Evolutionary conservation across 768 basidiomycete genomes (phyloP), one percentile per base, ranked within the genome.

Genomic region (Punctularia strigosozonata): DNA sequence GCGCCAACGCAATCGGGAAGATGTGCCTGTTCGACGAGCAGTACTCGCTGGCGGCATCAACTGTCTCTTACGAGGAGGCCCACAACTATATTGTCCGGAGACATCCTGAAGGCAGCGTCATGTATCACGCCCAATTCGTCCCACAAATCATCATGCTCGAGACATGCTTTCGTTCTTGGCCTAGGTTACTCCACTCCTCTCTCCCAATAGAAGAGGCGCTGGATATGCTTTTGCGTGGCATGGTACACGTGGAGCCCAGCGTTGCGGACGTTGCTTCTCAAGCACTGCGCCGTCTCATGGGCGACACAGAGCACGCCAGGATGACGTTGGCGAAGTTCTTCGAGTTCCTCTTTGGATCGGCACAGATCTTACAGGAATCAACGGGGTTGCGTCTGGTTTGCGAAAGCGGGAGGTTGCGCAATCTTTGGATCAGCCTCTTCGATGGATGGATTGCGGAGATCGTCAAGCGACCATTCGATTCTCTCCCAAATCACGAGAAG

Each of bases 1-100:
- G 78, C 50, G 71, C 71, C 50, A 73, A 76, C 40, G 54, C 68
- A 4, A 73, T 87, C 5, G 84, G 83, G 2, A 60, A 66, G 25
- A 84, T 92, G 78, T 77, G 80, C 13, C 64, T 92, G 22, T 79
- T 89, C 40, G 90, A 95, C 42, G 83, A 91, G 6, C 81, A 87
- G 47, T 88, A 81, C 80, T 69, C 75, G 15, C n/a, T n/a, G n/a
- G 33, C 10, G 0, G 64, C 71, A 37, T 65, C 73, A 15, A 71
- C 68, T 45, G 65, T 69, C 2, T 54, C 72, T 0, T 73, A 77
- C 51, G 78, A 89, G 46, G 84, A 91, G 50, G 63, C 75, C 2
- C 75, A 78, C 47, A 80, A 73, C 47, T 71, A 68, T 36, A 57
- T 80, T 36, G 67, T 84, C 15, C 72, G 83, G 25, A 72, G 77